phyloP scores from a whole-genome alignment of 2,329 filamentous ascomycete genomes.

The Rhynchosporium secalis region DNA sequence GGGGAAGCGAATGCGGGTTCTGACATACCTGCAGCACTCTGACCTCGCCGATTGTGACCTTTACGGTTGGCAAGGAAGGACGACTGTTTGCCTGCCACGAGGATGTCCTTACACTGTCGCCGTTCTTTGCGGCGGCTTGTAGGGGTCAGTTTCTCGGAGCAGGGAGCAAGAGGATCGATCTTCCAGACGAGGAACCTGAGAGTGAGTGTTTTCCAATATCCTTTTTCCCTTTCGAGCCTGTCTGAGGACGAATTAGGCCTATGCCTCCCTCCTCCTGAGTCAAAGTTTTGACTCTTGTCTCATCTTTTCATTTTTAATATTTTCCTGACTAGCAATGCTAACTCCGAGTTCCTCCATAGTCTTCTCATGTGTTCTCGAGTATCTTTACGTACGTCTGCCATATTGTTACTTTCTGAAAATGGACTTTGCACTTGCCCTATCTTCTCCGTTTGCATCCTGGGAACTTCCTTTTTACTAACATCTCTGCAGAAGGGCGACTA shows the following conservation, averaged over 20 bases:
- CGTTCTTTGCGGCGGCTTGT: conserved; percentile 76
- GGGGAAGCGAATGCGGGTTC: conserved; percentile 17
- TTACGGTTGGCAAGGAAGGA: conserved; percentile 80
- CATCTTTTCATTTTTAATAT: too few species aligned
- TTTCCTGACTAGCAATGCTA: too few species aligned
- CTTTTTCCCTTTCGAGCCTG: too few species aligned
- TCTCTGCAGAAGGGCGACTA: conserved; percentile 39
- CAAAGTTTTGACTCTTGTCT: too few species aligned
- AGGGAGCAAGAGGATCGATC: conserved; percentile 77
- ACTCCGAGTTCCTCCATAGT: conserved; percentile 40
- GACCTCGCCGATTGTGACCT: conserved; percentile 76
- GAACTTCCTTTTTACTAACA: conserved; percentile 2
- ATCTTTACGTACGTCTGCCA: conserved; percentile 64
- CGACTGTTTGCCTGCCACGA: conserved; percentile 94
- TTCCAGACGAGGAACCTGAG: conserved; percentile 78
- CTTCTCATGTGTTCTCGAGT: conserved; percentile 92
- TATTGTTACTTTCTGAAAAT: background rate
- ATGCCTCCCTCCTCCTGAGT: too few species aligned
- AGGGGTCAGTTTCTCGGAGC: conserved; percentile 71
- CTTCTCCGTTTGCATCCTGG: background rate
- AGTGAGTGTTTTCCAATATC: conserved; percentile 31
- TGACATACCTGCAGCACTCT: conserved; percentile 35
- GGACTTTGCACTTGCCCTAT: background rate
- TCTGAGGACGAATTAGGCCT: too few species aligned
- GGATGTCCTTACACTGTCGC: conserved; percentile 82